These are phyloP conservation scores for Penicillium olsonii DNA, from an alignment of 2,329 filamentous ascomycete genomes.

Conservation along the genomic window DNA sequence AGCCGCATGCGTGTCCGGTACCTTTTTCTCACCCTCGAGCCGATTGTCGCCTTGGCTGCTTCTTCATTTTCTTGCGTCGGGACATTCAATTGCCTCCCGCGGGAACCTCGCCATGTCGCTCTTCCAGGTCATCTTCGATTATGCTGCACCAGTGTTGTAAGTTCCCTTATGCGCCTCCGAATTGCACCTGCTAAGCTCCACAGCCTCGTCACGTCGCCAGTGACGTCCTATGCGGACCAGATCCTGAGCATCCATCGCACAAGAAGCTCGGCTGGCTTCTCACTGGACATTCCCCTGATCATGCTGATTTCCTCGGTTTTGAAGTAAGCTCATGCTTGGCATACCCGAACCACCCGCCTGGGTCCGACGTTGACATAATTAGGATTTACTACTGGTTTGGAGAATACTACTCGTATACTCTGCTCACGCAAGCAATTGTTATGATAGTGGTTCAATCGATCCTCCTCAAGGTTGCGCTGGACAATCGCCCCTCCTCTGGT, in stretches of 20 bases:
- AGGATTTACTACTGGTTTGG: constrained; percentile 69
- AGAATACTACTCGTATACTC: constrained; percentile 59
- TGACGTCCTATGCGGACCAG: constrained; percentile 68
- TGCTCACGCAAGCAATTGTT: constrained; percentile 61
- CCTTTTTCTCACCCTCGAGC: not conserved
- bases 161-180: constrained; percentile 12
- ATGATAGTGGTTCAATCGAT: constrained; percentile 62
- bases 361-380: constrained; percentile 10
- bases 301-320: constrained; percentile 67
- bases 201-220: constrained; percentile 62
- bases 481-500: constrained; percentile 52
- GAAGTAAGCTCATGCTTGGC: constrained; percentile 48
- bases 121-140: constrained; percentile 43
- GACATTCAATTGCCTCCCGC: constrained; percentile 1
- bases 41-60: not conserved
- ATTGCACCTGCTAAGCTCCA: constrained; percentile 4
- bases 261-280: constrained; percentile 64
- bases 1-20: constrained; percentile 6
- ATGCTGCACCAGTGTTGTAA: constrained; percentile 53
- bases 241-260: constrained; percentile 64
- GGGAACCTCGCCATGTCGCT: constrained; percentile 44
- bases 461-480: constrained; percentile 62
- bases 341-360: constrained; percentile 1
- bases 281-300: constrained; percentile 66
- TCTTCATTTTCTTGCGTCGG: not conserved